phyloP scores from a whole-genome alignment of 129 eudicot species.

The Flaveria ramosissima region DNA sequence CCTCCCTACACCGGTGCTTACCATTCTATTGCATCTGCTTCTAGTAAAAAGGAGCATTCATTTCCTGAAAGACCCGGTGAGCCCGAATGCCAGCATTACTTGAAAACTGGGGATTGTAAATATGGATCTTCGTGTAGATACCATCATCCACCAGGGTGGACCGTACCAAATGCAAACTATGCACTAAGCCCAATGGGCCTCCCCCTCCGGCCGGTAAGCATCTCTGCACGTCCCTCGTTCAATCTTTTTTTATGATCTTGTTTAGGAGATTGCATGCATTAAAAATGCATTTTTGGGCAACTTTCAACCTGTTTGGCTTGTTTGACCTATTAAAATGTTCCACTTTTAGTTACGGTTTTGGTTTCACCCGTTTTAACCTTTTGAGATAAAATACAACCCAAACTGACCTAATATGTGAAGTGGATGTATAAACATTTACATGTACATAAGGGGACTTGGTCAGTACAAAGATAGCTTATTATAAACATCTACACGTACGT shows the following conservation, averaged over 20 bases:
- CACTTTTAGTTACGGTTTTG: background rate
- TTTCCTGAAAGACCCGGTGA: slow-evolving; percentile 93
- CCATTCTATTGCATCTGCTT: slow-evolving; percentile 52
- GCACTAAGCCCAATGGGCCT: slow-evolving; percentile 86
- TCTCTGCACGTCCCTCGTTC: slow-evolving; percentile 3
- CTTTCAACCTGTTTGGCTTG: background rate
- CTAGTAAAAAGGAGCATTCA: slow-evolving; percentile 57
- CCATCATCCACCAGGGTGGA: slow-evolving; percentile 83
- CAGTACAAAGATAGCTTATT: too few species aligned
- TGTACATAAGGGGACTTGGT: too few species aligned
- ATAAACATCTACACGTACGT: too few species aligned
- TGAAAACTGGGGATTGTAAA: slow-evolving; percentile 89
- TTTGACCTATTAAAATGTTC: background rate
- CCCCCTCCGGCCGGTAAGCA: slow-evolving; percentile 84
- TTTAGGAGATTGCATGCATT: background rate
- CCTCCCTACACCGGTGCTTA: slow-evolving; percentile 71
- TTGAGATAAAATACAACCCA: background rate
- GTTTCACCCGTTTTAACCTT: background rate
- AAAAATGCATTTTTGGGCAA: background rate
- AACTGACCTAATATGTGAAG: background rate
- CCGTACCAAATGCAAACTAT: slow-evolving; percentile 44
- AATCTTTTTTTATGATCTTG: background rate
- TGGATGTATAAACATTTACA: background rate
- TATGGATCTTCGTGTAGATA: slow-evolving; percentile 88
- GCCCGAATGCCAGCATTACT: slow-evolving; percentile 81